Conservation (phyloP, 2,329 filamentous ascomycete genomes). For the Zarea fungicola region DNA sequence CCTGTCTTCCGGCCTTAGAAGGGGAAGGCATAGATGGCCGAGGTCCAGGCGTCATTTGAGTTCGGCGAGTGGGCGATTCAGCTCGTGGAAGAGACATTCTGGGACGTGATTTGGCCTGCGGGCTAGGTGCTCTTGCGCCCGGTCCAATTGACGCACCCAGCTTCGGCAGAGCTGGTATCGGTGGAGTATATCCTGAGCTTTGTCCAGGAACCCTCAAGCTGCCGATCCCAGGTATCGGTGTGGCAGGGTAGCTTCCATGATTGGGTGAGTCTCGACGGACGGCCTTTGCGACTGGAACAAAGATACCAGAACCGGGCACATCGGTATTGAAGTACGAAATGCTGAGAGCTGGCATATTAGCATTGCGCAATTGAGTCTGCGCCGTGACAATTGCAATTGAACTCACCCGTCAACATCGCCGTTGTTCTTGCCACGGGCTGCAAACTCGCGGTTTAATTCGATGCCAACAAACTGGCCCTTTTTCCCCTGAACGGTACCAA, state of each 20-base stretch:
- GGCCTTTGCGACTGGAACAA: constrained; percentile 80
- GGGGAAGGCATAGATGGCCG: constrained; percentile 51
- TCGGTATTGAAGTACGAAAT: constrained; percentile 77
- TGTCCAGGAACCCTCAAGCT: constrained; percentile 51
- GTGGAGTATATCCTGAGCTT: constrained; percentile 57
- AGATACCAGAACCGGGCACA: constrained; percentile 80
- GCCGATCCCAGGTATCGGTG: constrained; percentile 61
- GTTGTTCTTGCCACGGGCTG: constrained; percentile 83
- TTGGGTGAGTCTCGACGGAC: constrained; percentile 58
- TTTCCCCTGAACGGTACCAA: constrained; percentile 83
- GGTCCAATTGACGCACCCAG: constrained; percentile 88
- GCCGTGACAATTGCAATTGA: constrained; percentile 2
- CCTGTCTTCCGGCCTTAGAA: constrained; percentile 36
- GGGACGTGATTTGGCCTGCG: constrained; percentile 59
- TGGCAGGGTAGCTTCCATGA: constrained; percentile 48
- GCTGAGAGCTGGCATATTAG: constrained; percentile 31
- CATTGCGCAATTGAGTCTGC: background rate
- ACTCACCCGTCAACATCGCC: constrained; percentile 90
- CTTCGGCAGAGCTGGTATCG: constrained; percentile 63
- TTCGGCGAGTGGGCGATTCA: constrained; percentile 74
- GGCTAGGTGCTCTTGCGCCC: constrained; percentile 60
- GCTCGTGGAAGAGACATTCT: constrained; percentile 79
- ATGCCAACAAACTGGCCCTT: constrained; percentile 89
- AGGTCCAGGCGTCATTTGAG: constrained; percentile 56
- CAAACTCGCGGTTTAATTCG: constrained; percentile 77